These are phyloP conservation scores for Xylaria multiplex DNA, from an alignment of 2,329 filamentous ascomycete species.

Conservation along the genomic window DNA sequence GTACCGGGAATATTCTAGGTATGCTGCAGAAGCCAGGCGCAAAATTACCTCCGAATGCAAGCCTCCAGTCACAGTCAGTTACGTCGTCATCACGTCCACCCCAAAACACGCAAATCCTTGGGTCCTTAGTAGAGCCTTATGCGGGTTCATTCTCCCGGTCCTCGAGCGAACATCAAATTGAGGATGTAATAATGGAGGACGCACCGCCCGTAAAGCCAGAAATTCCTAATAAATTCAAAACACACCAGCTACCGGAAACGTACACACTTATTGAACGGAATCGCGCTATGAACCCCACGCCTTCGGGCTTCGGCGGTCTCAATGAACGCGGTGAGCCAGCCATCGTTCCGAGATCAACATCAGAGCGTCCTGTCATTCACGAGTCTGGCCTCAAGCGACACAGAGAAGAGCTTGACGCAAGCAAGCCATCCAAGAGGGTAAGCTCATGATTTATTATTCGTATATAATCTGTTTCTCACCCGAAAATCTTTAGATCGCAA, in stretches of 20 bases:
- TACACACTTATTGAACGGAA: slow-evolving; percentile 45
- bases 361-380: slow-evolving; percentile 49
- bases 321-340: slow-evolving; percentile 48
- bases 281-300: slow-evolving; percentile 24
- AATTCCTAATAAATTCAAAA: slow-evolving; percentile 39
- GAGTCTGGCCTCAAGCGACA: slow-evolving; percentile 46
- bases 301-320: slow-evolving; percentile 42
- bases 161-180: slow-evolving; percentile 21
- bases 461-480: slow-evolving; percentile 30
- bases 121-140: not conserved
- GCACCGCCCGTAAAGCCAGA: slow-evolving; percentile 34
- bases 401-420: slow-evolving; percentile 41
- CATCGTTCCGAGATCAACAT: slow-evolving; percentile 35
- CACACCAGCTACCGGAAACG: slow-evolving; percentile 43
- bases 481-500: slow-evolving; percentile 37
- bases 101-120: not conserved
- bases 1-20: slow-evolving; percentile 67
- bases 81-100: slow-evolving; percentile 18
- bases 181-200: slow-evolving; percentile 48
- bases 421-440: slow-evolving; percentile 46
- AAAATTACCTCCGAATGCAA: slow-evolving; percentile 46
- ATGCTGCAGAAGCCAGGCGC: slow-evolving; percentile 59
- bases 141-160: not conserved
- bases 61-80: slow-evolving; percentile 17
- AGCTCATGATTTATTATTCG: slow-evolving; percentile 18